A percentile compares a stretch with the other conserved stretches of the same genome.
Evolutionary conservation across 306 rosid species (phyloP).

Genomic region (Casuarina equisetifolia): DNA sequence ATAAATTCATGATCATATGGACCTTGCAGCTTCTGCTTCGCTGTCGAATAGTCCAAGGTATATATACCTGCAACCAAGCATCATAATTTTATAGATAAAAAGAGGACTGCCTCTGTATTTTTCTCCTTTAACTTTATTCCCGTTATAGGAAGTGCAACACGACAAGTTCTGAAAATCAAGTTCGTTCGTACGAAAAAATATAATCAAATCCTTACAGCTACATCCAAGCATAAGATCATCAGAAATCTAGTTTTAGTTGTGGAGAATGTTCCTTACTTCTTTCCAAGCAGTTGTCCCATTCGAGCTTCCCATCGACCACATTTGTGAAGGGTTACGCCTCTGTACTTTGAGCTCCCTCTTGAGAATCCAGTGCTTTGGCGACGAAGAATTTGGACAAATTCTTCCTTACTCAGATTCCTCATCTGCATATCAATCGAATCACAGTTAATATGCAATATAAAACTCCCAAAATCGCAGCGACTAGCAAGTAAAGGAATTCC

Average conservation of each 20-base stretch:
- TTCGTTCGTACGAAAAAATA: background rate
- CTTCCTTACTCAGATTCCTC: conserved; percentile 74
- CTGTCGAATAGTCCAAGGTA: conserved; percentile 90
- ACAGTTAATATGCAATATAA: background rate
- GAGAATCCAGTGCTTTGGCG: conserved; percentile 91
- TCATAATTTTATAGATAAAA: background rate
- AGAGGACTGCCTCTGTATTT: background rate
- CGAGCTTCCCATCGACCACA: conserved; percentile 99
- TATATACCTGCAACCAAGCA: conserved; percentile 69
- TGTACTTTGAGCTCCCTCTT: conserved; percentile 85
- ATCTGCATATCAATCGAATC: conserved; percentile 41
- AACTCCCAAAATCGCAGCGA: background rate
- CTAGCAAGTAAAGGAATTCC: background rate
- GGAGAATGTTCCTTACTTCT: conserved; percentile 54
- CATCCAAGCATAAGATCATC: conserved; percentile 25
- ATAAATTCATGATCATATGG: conserved; percentile 26
- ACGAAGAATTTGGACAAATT: conserved; percentile 84
- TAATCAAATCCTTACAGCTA: conserved; percentile 15
- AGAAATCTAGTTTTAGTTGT: conserved; percentile 9
- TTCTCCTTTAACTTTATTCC: conserved; percentile 26
- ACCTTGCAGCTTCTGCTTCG: conserved; percentile 97
- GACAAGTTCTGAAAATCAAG: background rate
- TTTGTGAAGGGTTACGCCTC: conserved; percentile 93
- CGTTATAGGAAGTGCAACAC: background rate
- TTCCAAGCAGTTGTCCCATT: conserved; percentile 91